Evolutionary conservation across 352 stramenopile species (phyloP).

Genomic region (Paralagenidium karlingii): DNA sequence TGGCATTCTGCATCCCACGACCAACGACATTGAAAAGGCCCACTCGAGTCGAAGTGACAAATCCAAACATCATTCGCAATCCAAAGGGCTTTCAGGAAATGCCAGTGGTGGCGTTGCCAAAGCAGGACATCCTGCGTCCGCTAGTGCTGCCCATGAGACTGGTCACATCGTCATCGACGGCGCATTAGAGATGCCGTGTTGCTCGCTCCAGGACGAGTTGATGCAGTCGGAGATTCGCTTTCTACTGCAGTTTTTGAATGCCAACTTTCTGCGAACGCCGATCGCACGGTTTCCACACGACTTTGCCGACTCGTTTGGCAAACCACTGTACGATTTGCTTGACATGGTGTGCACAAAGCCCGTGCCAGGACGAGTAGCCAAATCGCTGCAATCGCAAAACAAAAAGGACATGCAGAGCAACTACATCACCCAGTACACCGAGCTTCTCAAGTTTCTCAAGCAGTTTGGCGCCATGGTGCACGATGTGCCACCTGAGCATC

Average conservation of each 20-base stretch:
- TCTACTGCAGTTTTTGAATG: constrained; percentile 76
- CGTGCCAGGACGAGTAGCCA: constrained; percentile 3
- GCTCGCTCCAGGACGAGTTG: no score
- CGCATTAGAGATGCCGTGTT: no score
- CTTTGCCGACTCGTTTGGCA: constrained; percentile 59
- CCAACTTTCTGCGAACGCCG: constrained; percentile 58
- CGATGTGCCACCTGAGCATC: constrained; percentile 65
- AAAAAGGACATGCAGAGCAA: constrained; percentile 50
- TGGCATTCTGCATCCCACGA: no score
- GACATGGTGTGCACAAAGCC: constrained; percentile 84
- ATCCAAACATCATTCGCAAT: no score
- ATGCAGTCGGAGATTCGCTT: constrained; percentile 60
- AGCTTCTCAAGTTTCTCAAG: constrained; percentile 87
- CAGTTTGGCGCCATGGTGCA: constrained; percentile 86
- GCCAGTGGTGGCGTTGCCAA: no score
- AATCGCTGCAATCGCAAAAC: constrained; percentile 8
- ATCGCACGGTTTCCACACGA: constrained; percentile 65
- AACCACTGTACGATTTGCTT: constrained; percentile 80
- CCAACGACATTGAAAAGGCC: no score
- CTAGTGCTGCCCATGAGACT: no score
- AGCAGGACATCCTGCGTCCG: no score
- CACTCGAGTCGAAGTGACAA: no score
- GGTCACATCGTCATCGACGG: no score
- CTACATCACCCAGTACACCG: constrained; percentile 59
- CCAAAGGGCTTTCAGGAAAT: no score